phyloP scores from a whole-genome alignment of 2,329 filamentous ascomycete species.

The Incumbomyces lentus region DNA sequence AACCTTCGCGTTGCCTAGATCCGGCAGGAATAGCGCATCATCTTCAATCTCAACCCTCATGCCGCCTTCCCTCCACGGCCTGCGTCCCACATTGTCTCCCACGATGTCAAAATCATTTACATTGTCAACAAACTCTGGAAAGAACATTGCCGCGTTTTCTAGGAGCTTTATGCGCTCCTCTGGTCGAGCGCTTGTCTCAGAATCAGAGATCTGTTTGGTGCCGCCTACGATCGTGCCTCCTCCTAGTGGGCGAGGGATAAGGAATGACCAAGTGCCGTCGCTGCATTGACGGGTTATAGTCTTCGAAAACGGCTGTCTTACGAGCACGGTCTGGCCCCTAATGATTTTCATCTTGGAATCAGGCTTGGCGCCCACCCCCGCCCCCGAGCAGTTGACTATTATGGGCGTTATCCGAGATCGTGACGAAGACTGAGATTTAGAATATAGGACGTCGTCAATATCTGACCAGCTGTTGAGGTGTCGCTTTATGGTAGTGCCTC shows the following conservation, averaged over 20 bases:
- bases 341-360: constrained; percentile 36
- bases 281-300: constrained; percentile 51
- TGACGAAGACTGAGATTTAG: not conserved
- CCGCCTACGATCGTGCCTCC: constrained; percentile 58
- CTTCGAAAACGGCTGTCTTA: constrained; percentile 33
- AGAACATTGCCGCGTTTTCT: constrained; percentile 29
- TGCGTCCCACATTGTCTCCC: constrained; percentile 36
- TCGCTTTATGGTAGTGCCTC: constrained; percentile 24
- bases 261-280: constrained; percentile 54
- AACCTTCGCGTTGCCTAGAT: constrained; percentile 18
- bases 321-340: constrained; percentile 38
- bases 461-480: constrained; percentile 24
- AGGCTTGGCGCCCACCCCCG: constrained; percentile 26
- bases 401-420: not conserved
- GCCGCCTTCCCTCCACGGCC: constrained; percentile 36
- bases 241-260: constrained; percentile 50
- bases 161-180: constrained; percentile 42
- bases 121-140: constrained; percentile 30
- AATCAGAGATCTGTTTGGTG: constrained; percentile 52
- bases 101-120: constrained; percentile 32
- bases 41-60: constrained; percentile 45
- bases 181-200: constrained; percentile 40
- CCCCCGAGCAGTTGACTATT: constrained; percentile 37
- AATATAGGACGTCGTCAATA: constrained; percentile 25
- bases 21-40: not conserved